phyloP scores from a whole-genome alignment of 805 yeast genomes.

The Brettanomyces anomalus region DNA sequence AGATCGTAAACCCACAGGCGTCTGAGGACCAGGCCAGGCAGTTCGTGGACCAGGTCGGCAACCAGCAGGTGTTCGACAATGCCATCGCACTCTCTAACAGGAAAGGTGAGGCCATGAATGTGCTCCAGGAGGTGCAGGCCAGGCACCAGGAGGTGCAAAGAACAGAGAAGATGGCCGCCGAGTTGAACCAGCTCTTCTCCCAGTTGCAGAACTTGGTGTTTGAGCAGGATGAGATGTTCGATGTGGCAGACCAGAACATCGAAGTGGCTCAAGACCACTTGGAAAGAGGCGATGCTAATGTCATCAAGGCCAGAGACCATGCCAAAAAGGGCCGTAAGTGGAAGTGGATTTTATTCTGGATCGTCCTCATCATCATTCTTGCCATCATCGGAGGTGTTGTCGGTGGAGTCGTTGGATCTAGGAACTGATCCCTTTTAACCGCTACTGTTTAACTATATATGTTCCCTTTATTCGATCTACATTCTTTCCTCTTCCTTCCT shows the following conservation, averaged over 20 bases:
- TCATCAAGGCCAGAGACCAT: conserved; percentile 77
- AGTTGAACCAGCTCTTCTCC: conserved; percentile 85
- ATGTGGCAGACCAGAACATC: conserved; percentile 74
- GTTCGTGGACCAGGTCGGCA: conserved; percentile 76
- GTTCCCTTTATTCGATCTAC: neutral
- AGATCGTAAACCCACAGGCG: conserved; percentile 80
- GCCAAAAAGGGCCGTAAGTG: conserved; percentile 88
- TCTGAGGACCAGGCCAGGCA: conserved; percentile 75
- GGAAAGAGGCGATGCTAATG: conserved; percentile 91
- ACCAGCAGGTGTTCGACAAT: conserved; percentile 90
- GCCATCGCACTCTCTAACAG: conserved; percentile 81
- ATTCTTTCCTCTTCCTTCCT: neutral
- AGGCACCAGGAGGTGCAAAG: conserved; percentile 93
- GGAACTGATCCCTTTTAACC: too few species aligned
- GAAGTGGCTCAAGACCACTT: conserved; percentile 80
- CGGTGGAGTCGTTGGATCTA: neutral
- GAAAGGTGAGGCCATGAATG: conserved; percentile 92
- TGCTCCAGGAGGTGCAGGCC: conserved; percentile 88
- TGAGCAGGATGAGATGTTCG: conserved; percentile 86
- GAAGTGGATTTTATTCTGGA: conserved; percentile 76
- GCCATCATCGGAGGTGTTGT: conserved; percentile 56
- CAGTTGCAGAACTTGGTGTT: conserved; percentile 96
- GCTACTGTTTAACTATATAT: neutral
- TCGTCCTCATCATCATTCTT: conserved; percentile 56
- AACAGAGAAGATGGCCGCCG: conserved; percentile 93